Evolutionary conservation across 140 eudicot species (phyloP), one percentile per base, ranked within the genome.

Genomic region (Flaveria floridana): DNA sequence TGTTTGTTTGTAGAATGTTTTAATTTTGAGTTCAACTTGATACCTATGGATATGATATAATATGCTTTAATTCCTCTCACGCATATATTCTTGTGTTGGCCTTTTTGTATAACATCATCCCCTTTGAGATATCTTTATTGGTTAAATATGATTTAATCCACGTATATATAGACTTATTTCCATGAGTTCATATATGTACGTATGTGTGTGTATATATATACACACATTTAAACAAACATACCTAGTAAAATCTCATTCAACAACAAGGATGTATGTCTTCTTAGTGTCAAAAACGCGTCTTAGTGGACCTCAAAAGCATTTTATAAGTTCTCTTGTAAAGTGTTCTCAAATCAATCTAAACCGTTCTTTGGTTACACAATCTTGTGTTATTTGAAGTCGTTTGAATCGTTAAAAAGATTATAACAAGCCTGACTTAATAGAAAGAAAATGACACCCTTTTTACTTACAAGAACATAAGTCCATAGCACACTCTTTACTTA

Each of bases 41-140:
- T 23, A 23, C 37, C 21, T 59, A 39, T 62, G 37, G 34, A 62
- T 26, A 23, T 12, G n/a, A 25, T 10, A 23, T 25, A 8, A 25
- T 25, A 57, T 19, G 15, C 30, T 26, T 26, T 26, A 26, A 10
- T 58, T 58, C 1, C n/a, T 4, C 65, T 20, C 61, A 53, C 61
- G 18, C 8, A 53, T n/a, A n/a, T 1, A 7, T 55, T 7, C 37
- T 30, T 30, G 6, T 57, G 28, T 20, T 57, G 11, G 3, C 15
- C 63, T 57, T 57, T 20, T 57, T 7, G 30, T 18, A 19, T 26
- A 30, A 3, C 37, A 58, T 23, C 15, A 58, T 46, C 7, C 21
- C 14, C 55, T 68, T 71, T 48, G 23, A 66, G 50, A 63, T 74
- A 30, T 46, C 21, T 4, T 16, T 25, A 30, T n/a, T 63, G 52